Conservation (phyloP, 495 filamentous ascomycete genomes). For the Talaromyces ruber region DNA sequence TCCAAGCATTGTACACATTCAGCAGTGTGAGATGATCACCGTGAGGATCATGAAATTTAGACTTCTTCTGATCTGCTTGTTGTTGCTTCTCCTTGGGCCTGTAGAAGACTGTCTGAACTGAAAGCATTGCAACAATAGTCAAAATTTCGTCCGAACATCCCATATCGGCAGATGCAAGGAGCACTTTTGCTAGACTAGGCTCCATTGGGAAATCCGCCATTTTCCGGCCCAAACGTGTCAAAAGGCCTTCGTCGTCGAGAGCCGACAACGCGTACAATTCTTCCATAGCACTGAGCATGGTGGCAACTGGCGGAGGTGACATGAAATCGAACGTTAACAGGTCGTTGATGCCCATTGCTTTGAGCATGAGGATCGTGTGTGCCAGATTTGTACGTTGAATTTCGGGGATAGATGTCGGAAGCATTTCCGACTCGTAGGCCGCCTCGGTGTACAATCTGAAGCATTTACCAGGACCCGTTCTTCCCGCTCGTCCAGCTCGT, state of each 20-base stretch:
- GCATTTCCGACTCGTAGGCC: conserved; percentile 94
- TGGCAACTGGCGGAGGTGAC: conserved; percentile 95
- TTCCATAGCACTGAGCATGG: conserved; percentile 93
- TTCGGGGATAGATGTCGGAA: conserved; percentile 90
- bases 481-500: conserved; percentile 81
- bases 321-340: conserved; percentile 97
- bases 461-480: conserved; percentile 94
- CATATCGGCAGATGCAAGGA: conserved; percentile 80
- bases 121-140: conserved; percentile 91
- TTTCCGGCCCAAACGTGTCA: conserved; percentile 87
- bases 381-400: conserved; percentile 96
- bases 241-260: conserved; percentile 89
- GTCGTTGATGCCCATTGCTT: conserved; percentile 99
- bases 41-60: conserved; percentile 91
- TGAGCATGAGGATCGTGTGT: conserved; percentile 93
- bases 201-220: conserved; percentile 99
- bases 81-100: conserved; percentile 93
- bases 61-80: conserved; percentile 94
- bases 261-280: conserved; percentile 89
- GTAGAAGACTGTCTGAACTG: conserved; percentile 71
- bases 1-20: conserved; percentile 97
- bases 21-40: conserved; percentile 92
- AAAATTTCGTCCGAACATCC: conserved; percentile 90
- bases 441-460: conserved; percentile 94
- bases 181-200: conserved; percentile 77